Base-by-base conservation (phyloP, 495 filamentous ascomycete species). In the Lophium mytilinum region DNA sequence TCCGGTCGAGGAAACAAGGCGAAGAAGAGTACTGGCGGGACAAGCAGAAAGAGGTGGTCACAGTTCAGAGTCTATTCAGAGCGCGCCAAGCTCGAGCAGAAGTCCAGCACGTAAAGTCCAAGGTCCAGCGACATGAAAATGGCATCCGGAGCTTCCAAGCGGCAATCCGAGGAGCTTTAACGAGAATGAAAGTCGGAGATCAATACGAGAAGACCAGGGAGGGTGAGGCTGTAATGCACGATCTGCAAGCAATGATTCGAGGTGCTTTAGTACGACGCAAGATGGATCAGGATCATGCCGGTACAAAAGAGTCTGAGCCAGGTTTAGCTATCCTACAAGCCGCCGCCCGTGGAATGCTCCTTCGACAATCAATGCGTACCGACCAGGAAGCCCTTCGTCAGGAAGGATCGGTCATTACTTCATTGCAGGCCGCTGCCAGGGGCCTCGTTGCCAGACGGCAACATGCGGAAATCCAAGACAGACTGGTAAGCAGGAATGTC, bases 11-110 rank as follows among this genome's bases (percentile, higher is more conserved):
- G 41, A 79, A 83, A 65, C 72, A 71, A 50, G 72, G 75, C 18
- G 80, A 83, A 61, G 80, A 86, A 68, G 70, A 80, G 37, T 80
- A 77, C 72, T 90, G 87, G 76, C 80, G 85, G 63, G 79, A 80
- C 52, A 84, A 83, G 48, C 85, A 92, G 64, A 66, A 71, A 12
- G 80, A 91, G 47, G 78, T 98, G 37, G 71, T 93, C 30, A 77
- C 80, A 52, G 71, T 98, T n/a, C 93, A 98, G 70, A 93, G 84
- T 61, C 73, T 94, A 33, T 80, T 91, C 53, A 78, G 93, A 64
- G 94, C 84, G 3, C 78, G 78, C 40, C 92, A 86, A 70, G 83
- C 83, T 40, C 80, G 94, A 63, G 75, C 79, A 47, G 73, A 88
- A 68, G 78, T 86, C 56, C 81, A 81, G 59, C 73, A 78, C 52